phyloP scores from a whole-genome alignment of 2,329 filamentous ascomycete genomes.

The Hypoxylon sp. region DNA sequence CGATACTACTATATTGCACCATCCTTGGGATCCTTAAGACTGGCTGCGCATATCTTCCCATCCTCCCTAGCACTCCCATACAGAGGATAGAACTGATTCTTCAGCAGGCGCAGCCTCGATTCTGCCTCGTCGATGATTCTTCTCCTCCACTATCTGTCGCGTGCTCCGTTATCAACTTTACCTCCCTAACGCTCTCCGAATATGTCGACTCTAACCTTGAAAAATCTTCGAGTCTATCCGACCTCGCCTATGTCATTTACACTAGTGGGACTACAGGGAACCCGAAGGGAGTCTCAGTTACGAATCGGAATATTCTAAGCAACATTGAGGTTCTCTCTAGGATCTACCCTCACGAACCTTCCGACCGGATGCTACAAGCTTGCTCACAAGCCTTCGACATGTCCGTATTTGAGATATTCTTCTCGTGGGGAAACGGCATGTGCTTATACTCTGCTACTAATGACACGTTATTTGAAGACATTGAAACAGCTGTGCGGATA shows the following conservation, averaged over 20 bases:
- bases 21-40: constrained; percentile 82
- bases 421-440: constrained; percentile 83
- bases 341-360: constrained; percentile 72
- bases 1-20: constrained; percentile 76
- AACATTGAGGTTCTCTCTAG: constrained; percentile 78
- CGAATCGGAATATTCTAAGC: constrained; percentile 80
- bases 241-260: constrained; percentile 83
- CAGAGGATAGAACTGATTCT: constrained; percentile 75
- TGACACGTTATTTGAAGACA: constrained; percentile 79
- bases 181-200: constrained; percentile 47
- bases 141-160: constrained; percentile 32
- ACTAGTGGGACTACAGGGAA: constrained; percentile 86
- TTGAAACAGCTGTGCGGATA: constrained; percentile 76
- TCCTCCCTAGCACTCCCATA: constrained; percentile 79
- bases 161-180: constrained; percentile 56
- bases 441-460: constrained; percentile 83
- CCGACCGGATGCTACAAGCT: constrained; percentile 80
- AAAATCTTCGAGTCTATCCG: constrained; percentile 59
- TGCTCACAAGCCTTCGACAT: constrained; percentile 91
- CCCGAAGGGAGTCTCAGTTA: constrained; percentile 85
- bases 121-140: constrained; percentile 61
- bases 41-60: constrained; percentile 84
- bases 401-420: constrained; percentile 93
- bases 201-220: constrained; percentile 58
- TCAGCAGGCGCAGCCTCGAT: constrained; percentile 67